Base-by-base conservation (phyloP, 495 filamentous ascomycete species). In the Hyaloscypha variabilis region DNA sequence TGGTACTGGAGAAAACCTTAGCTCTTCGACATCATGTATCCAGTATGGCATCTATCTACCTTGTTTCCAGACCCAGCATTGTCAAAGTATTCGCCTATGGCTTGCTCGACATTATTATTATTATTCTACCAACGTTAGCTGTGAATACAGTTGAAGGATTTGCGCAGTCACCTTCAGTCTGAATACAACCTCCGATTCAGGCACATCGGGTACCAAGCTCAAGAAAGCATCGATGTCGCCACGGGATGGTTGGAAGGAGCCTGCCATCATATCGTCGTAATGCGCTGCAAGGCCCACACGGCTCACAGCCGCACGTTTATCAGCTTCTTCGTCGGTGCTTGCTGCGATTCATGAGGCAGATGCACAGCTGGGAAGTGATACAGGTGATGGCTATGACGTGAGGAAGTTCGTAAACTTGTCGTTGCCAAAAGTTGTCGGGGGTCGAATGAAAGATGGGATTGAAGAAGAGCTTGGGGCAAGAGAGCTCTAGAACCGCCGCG, bases 11-110 rank as follows among this genome's bases (percentile, higher is more conserved):
- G 10, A 54, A 10, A 17, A 0, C 17, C 30, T 62, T 57, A 31
- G 62, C 69, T 19, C 50, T 34, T 26, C 29, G 17, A 19, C 8
- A 34, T 39, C 2, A 28, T 36, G 31, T 11, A 26, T 36, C 2
- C 39, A 2, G 25, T 25, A 5, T 29, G 23, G 25, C 8, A 24
- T 25, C 31, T 49, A 26, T 67, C 52, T 71, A 83, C 81, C 71
- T 79, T 80, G 17, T 62, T 62, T 14, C 52, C 29, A 23, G 46
- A 56, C 39, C 65, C 68, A 6, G 74, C 56, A 34, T 78, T 62
- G 57, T 84, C 80, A 39, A 78, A 78, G 62, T 76, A 82, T 59
- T 83, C 79, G 55, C 76, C 76, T 8, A 78, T 66, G 8, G 83
- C 82, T 50, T 67, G 69, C 6, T 78, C 74, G 24, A 79, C 60